Percentiles rank a stretch among this genome's conserved stretches.
Evolutionary conservation across 805 yeast genomes (phyloP).

Genomic region (Cephaloascus albidus): DNA sequence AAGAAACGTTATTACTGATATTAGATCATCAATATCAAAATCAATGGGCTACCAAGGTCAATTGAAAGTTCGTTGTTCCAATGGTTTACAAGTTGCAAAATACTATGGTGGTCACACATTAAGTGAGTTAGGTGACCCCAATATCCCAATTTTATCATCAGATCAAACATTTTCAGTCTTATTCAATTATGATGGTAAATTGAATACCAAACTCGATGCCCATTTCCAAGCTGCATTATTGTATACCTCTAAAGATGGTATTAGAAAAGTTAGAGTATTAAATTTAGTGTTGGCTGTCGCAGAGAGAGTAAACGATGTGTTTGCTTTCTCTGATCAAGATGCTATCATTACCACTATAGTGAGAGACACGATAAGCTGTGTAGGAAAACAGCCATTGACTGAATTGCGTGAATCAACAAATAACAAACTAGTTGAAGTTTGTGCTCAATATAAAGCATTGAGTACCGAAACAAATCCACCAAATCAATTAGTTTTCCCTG

Average conservation of each 20-base stretch:
- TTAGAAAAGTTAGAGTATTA: slow-evolving; percentile 77
- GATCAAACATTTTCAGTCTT: slow-evolving; percentile 64
- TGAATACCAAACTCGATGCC: slow-evolving; percentile 63
- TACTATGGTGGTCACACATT: slow-evolving; percentile 57
- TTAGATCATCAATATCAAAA: slow-evolving; percentile 39
- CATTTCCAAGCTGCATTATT: slow-evolving; percentile 88
- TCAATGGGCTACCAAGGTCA: slow-evolving; percentile 71
- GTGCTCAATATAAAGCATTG: slow-evolving; percentile 43
- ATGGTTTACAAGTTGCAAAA: slow-evolving; percentile 71
- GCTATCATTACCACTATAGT: slow-evolving; percentile 27
- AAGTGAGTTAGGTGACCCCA: slow-evolving; percentile 32
- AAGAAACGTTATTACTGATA: slow-evolving; percentile 48
- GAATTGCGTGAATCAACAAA: slow-evolving; percentile 30
- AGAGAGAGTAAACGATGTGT: slow-evolving; percentile 61
- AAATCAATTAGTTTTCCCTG: slow-evolving; percentile 73
- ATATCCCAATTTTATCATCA: slow-evolving; percentile 53
- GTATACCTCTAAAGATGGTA: slow-evolving; percentile 72
- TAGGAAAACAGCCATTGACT: slow-evolving; percentile 26
- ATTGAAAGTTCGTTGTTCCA: slow-evolving; percentile 78
- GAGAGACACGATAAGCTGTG: slow-evolving; percentile 28
- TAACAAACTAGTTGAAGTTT: slow-evolving; percentile 31
- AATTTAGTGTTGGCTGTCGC: slow-evolving; percentile 79
- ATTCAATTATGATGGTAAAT: slow-evolving; percentile 67
- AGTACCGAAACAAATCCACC: slow-evolving; percentile 32
- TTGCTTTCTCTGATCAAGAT: slow-evolving; percentile 68